These are phyloP conservation scores for Mycena polygramma DNA, from an alignment of 768 basidiomycete genomes.

Conservation along the genomic window DNA sequence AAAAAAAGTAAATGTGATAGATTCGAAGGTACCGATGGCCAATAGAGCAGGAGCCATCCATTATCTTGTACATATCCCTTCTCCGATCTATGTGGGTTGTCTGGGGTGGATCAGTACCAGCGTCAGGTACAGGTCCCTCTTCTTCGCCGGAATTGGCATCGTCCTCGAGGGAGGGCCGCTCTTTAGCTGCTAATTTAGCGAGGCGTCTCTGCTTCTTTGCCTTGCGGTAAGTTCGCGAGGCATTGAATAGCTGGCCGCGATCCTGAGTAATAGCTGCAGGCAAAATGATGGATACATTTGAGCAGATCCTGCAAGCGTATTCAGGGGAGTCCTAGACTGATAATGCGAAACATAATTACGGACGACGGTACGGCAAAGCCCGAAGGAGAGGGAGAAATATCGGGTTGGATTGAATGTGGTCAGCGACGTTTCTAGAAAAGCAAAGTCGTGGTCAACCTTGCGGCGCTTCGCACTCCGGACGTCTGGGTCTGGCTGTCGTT, in stretches of 20 bases:
- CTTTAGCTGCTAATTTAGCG: constrained; percentile 27
- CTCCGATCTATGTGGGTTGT: constrained; percentile 37
- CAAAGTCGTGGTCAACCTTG: constrained; percentile 26
- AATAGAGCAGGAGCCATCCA: constrained; percentile 82
- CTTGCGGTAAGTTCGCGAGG: constrained; percentile 59
- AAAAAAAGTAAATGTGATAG: neutral
- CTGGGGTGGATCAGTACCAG: constrained; percentile 36
- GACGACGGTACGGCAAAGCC: constrained; percentile 32
- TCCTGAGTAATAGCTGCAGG: constrained; percentile 70
- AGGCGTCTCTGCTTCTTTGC: constrained; percentile 41
- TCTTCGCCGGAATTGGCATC: constrained; percentile 29
- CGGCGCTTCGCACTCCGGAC: constrained; percentile 22
- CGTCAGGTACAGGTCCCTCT: constrained; percentile 39
- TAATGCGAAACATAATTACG: constrained; percentile 23
- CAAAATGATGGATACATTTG: constrained; percentile 63
- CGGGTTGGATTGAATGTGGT: neutral
- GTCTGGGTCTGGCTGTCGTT: neutral
- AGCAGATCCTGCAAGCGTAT: constrained; percentile 56
- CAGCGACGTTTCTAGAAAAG: constrained; percentile 24
- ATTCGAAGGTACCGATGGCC: constrained; percentile 69
- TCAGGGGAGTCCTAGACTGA: neutral
- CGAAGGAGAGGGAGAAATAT: neutral
- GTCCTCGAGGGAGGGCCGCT: constrained; percentile 18
- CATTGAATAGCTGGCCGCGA: constrained; percentile 69
- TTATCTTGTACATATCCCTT: constrained; percentile 80